Percentiles rank a stretch among this genome's conserved stretches.
These are phyloP conservation scores for Erysimum cheiranthoides DNA, from an alignment of 345 rosid species.

Conservation along the genomic window DNA sequence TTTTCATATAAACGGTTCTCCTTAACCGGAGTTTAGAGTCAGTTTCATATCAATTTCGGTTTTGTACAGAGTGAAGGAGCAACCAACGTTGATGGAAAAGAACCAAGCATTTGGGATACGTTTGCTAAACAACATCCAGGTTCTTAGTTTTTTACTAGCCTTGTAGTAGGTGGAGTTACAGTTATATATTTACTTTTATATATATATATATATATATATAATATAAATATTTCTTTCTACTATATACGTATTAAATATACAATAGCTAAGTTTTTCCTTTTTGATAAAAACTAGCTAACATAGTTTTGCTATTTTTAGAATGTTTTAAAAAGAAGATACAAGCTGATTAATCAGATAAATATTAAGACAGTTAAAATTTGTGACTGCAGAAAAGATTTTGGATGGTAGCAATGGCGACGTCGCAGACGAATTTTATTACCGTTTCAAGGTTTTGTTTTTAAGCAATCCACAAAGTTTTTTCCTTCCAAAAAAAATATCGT, in stretches of 20 bases:
- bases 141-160: background rate
- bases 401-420: conserved; percentile 54
- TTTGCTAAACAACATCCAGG: conserved; percentile 41
- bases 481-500: background rate
- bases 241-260: no score
- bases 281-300: no score
- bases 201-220: no score
- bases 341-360: background rate
- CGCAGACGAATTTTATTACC: conserved; percentile 51
- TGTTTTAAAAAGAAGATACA: no score
- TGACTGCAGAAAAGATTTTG: conserved; percentile 45
- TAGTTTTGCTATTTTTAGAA: no score
- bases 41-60: background rate
- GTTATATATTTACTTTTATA: background rate
- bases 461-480: background rate
- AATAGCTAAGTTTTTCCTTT: background rate
- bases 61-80: conserved; percentile 43
- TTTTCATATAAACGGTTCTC: background rate
- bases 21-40: background rate
- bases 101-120: conserved; percentile 48
- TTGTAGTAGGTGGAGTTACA: background rate
- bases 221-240: background rate
- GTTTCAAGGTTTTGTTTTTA: conserved; percentile 47
- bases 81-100: conserved; percentile 34
- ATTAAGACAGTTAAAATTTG: background rate